These are phyloP conservation scores for Crucihimalaya himalaica DNA, from an alignment of 345 rosid species.

Conservation along the genomic window DNA sequence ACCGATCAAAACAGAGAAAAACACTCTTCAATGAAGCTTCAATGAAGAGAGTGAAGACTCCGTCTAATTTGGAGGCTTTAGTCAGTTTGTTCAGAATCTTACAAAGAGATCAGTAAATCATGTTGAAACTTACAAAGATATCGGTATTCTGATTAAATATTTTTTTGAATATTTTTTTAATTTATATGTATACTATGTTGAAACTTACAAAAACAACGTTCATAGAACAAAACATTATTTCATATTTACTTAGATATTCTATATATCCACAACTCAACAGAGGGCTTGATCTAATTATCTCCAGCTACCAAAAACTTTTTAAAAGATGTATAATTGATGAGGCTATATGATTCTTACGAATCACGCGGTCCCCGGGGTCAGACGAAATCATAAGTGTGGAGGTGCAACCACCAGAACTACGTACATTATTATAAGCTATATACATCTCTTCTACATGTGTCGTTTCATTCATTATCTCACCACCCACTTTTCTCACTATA, in stretches of 20 bases:
- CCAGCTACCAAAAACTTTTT: constrained; percentile 4
- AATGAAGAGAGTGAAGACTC: neutral
- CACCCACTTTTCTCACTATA: constrained; percentile 25
- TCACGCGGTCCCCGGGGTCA: constrained; percentile 23
- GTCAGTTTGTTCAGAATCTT: no score
- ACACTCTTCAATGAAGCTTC: neutral
- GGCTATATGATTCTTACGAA: constrained; percentile 9
- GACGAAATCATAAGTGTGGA: constrained; percentile 24
- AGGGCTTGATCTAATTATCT: neutral
- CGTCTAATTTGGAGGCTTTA: neutral
- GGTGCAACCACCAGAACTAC: constrained; percentile 28
- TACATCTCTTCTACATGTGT: constrained; percentile 32
- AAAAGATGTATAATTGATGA: neutral
- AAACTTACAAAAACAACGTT: no score
- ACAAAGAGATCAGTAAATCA: no score
- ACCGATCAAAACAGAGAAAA: constrained; percentile 7
- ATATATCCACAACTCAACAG: no score
- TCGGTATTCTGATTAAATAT: no score
- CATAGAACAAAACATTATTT: no score
- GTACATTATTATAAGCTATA: constrained; percentile 8
- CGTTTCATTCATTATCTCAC: constrained; percentile 24
- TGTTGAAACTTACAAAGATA: no score
- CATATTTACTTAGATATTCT: no score
- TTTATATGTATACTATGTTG: no score
- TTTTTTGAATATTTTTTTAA: no score